Percentiles rank a stretch among this genome's conserved stretches.
Evolutionary conservation across 2,329 filamentous ascomycete genomes (phyloP).

Genomic region (Myotisia sp.): DNA sequence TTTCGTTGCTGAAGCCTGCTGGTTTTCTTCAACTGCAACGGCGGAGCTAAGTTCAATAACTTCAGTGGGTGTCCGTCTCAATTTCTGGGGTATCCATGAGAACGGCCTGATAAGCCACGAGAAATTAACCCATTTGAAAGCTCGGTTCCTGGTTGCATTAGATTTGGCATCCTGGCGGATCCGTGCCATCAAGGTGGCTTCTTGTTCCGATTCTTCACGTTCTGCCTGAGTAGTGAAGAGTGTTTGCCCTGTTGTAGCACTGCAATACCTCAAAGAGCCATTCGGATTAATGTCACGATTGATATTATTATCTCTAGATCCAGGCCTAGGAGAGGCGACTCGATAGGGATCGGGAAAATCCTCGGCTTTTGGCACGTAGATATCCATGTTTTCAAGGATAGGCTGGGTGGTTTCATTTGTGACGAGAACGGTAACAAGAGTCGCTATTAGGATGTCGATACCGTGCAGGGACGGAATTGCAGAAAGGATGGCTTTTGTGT

Average conservation of each 20-base stretch:
- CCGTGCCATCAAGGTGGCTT: constrained; percentile 23
- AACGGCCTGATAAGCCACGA: constrained; percentile 1
- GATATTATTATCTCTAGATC: constrained; percentile 5
- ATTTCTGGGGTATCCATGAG: constrained; percentile 10
- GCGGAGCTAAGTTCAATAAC: no score
- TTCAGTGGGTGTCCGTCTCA: no score
- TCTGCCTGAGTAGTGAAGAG: constrained; percentile 28
- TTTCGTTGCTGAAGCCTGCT: constrained; percentile 4
- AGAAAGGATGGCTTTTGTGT: constrained; percentile 25
- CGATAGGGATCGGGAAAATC: constrained; percentile 7
- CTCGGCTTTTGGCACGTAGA: constrained; percentile 15
- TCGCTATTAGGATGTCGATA: constrained; percentile 34
- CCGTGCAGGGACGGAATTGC: constrained; percentile 34
- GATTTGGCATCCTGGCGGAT: no score
- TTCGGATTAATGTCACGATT: constrained; percentile 7
- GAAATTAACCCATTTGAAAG: constrained; percentile 2
- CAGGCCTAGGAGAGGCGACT: constrained; percentile 6
- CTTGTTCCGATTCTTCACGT: constrained; percentile 27
- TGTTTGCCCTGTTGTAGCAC: constrained; percentile 15
- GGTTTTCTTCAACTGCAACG: no score
- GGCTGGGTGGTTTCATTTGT: constrained; percentile 29
- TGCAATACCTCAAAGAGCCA: constrained; percentile 6
- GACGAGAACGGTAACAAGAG: constrained; percentile 32
- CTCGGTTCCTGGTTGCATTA: no score
- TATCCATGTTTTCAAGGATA: constrained; percentile 24